Base-by-base conservation (phyloP, 2,329 filamentous ascomycete species). In the Didymella sp. region DNA sequence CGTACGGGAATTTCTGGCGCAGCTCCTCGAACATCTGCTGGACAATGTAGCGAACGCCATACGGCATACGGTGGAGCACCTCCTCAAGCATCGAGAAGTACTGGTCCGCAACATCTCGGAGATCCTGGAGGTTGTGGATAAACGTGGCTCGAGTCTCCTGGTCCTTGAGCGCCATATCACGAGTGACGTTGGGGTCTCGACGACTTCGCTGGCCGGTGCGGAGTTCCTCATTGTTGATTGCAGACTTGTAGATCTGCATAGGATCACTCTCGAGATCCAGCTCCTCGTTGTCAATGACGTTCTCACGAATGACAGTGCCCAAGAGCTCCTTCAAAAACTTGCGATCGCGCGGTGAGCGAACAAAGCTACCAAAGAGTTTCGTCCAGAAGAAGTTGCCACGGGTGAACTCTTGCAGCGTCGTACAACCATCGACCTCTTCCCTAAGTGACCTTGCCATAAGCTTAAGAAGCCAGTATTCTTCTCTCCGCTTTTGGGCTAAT, bases 171-270 rank as follows among this genome's bases (percentile, higher is more conserved):
- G 95, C 95, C 66, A 96, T 84, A 73, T 99, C 95, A 60, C 93
- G 87, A 0, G 92, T 89, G 30, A 99, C 89, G 65, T 97, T 92
- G 13, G 91, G 86, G 30, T 88, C 90, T 60, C 95, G 85, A 46
- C 85, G 85, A 73, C 93, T 96, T 19, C 91, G 87, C 63, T 87
- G 87, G 4, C 95, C 95, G 0, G 95, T 99, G 17, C 92, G 88
- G 22, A 99, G 86, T 77, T 99, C 95, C 76, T 98, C 94, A 68
- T 99, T 96, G 79, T 96, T 98, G 78, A 99, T 96, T 13, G 92
- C 89, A 5, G 92, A 95, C 38, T 91, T 87, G 77, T 99, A 98
- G 55, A 99, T 99, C 68, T 98, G 94, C 81, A 98, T 89, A 0
- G 95, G 95, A 71, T 99, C 95, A 73, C 94, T 97, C 77, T 99